Evolutionary conservation across 2,329 filamentous ascomycete species (phyloP), one percentile per base, ranked within the genome.

Genomic region (Arthrobotrys musiformis): DNA sequence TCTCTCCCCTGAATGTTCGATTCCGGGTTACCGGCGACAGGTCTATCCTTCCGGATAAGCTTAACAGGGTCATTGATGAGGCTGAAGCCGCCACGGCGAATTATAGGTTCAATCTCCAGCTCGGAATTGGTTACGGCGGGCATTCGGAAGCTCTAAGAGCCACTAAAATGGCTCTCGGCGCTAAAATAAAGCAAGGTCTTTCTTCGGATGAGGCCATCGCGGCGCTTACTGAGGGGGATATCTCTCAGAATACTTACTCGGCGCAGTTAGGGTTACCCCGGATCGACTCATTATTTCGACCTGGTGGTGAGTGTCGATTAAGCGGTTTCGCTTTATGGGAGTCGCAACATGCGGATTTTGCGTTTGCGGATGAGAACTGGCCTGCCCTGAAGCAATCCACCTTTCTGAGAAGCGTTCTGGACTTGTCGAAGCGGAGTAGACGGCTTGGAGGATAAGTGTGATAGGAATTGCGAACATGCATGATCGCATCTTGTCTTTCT

Each of bases 321-420:
- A 75, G 70, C 33, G 70, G 70, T 17, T 75, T 75, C 24, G 70
- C 70, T 4, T 37, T 75, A n/a, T 75, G 70, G 70, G 70, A 75
- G 28, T 75, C 70, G 1, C 70, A 75, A 22, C 70, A 68, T 48
- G 70, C 70, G 2, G 70, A 75, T 24, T 75, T 75, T 56, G 62
- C 70, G 8, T 63, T 75, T 26, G 62, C 68, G 52, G 37, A 75
- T 9, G 70, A 75, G 33, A 75, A 75, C 17, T 75, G 70, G 70
- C 70, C 70, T 19, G 62, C 70, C 0, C 42, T 75, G 11, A 68
- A 22, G 33, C 70, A 75, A 30, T 75, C 70, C 19, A 68, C 70
- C 7, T 68, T 75, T n/a, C 26, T 75, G 26, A 75, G 44, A 24
- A 75, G 70, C 30, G 19, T 75, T 54, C 19, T 75, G 1, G 63